Evolutionary conservation across 2,329 filamentous ascomycete genomes (phyloP), one percentile per base, ranked within the genome.

Genomic region (Aspergillus sp.): DNA sequence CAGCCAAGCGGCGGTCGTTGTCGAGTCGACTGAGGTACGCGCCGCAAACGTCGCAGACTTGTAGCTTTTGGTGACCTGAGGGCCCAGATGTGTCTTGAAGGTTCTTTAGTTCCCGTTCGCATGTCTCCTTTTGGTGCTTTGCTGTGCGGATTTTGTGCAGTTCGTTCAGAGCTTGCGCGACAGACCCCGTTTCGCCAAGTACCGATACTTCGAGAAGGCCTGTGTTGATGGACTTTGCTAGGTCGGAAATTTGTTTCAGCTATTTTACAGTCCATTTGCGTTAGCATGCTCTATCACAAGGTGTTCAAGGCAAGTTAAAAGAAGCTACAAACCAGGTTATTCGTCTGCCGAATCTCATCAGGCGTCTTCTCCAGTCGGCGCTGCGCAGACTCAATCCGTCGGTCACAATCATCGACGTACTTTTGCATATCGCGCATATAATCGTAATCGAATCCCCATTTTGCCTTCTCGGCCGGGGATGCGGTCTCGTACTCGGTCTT

Each of bases 21-120:
- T 99, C 95, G 33, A 99, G 83, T 21, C 95, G 81, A 62, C 88
- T 92, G 39, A 99, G 83, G 73, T 98, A 99, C 6, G 95, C 95
- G 62, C 95, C 95, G 75, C 95, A 99, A 1, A 98, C 95, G 76
- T 99, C 95, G 82, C 95, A 99, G 47, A 99, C 95, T 74, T 99
- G 95, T 41, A 99, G 82, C 75, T 99, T 99, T 80, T 99, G 95
- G 75, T 99, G 95, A 17, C 95, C 95, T 0, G 88, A 92, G 0
- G 95, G 95, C 0, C 95, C 95, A 24, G 88, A 91, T 0, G 93
- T 98, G 76, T 99, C 95, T 55, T 90, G 90, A 23, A 99, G 83
- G 3, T 89, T 87, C 75, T 96, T 96, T 59, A 99, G 83, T 70
- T 98, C 93, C 60, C 89, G 85, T 77, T 97, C 93, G 62, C 86